A percentile compares a stretch with the other conserved stretches of the same genome.
These are phyloP conservation scores for Buxus sempervirens DNA, from an alignment of 164 flowering plant genomes.

Conservation along the genomic window DNA sequence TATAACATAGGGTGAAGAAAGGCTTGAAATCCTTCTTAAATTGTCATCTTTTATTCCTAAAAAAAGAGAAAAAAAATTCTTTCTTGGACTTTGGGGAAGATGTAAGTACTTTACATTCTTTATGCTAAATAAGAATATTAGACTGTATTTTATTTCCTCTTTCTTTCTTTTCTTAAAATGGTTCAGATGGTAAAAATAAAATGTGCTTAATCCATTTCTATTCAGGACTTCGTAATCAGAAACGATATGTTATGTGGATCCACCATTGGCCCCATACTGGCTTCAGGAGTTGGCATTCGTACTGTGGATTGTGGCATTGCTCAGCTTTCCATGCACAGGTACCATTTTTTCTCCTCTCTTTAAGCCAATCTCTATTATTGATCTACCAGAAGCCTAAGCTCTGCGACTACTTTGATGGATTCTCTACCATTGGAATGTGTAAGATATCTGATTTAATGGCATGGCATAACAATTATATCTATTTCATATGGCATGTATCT, in stretches of 20 bases:
- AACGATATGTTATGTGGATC: conserved; percentile 98
- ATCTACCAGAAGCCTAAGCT: neutral
- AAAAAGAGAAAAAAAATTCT: too few relatives aligned
- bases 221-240: conserved; percentile 89
- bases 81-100: too few relatives aligned
- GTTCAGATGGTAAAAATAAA: neutral
- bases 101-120: neutral
- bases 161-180: too few relatives aligned
- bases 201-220: neutral
- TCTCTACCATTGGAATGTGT: neutral
- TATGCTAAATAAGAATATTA: neutral
- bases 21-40: neutral
- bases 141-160: neutral
- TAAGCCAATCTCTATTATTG: neutral
- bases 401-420: neutral
- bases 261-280: conserved; percentile 95
- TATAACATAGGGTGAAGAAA: neutral
- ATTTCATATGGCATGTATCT: neutral
- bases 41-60: too few relatives aligned
- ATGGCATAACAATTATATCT: neutral
- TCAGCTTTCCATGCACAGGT: conserved; percentile 99
- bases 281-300: conserved; percentile 91
- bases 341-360: conserved; percentile 9
- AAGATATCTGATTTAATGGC: neutral
- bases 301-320: conserved; percentile 94